Base-by-base conservation (phyloP, 257 asterid species). In the Gentiana straminea region DNA sequence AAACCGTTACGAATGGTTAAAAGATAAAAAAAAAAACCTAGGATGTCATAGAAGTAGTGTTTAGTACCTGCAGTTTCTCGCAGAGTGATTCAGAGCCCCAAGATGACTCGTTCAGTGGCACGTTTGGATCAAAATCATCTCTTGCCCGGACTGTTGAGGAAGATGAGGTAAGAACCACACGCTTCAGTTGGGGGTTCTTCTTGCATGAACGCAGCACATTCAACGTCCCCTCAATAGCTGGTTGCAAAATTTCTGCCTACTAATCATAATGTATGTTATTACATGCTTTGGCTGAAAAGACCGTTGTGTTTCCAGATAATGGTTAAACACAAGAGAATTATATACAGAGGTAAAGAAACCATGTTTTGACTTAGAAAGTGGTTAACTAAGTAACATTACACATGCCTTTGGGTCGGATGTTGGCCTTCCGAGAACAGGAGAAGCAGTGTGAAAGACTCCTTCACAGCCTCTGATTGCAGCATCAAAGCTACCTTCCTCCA, bases 361-460 rank as follows among this genome's bases (percentile, higher is more conserved):
- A 24, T 24, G 24, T 24, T 24, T 24, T 24, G 24, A 24, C 24
- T 24, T 24, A 24, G 24, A 24, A 24, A 24, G 24, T 24, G 24
- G 24, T 24, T 24, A 24, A 24, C 24, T 24, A 24, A 24, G 24
- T 24, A 55, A 55, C 43, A 3, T 2, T 24, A 35, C 11, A 65
- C 53, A n/a, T 64, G 60, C 74, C 62, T 58, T 64, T 0, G 74
- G 66, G 62, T 91, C 89, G 34, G 66, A 51, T 3, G 66, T 49
- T 1, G 84, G 70, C 13, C 46, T 51, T 3, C 82, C 85, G 2
- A 82, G 60, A 45, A 91, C 97, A 2, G 98, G 97, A n/a, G 97
- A 91, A 37, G 98, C 98, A 7, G 95, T 83, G 76, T 91, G 98
- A 56, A 91, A 91, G 62, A 88, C 95, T 11, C 94, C 98, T 12